Percentiles rank a stretch among this genome's conserved stretches.
Evolutionary conservation across 352 stramenopile genomes (phyloP).

Genomic region (Phytophthora syringae): DNA sequence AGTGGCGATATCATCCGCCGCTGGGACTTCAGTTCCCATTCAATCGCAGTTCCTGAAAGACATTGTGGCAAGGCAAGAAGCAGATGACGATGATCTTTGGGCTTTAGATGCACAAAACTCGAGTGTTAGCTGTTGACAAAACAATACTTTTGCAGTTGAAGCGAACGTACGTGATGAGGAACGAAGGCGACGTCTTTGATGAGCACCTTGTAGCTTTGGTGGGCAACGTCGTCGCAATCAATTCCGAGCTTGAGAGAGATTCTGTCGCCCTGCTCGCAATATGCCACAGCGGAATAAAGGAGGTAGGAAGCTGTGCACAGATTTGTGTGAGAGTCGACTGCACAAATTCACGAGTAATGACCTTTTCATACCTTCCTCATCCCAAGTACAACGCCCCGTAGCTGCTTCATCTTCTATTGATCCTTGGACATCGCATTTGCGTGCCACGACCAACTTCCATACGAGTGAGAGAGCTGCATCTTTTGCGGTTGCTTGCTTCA

Average conservation of each 20-base stretch:
- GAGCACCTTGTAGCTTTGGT: constrained; percentile 20
- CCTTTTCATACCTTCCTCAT: constrained; percentile 3
- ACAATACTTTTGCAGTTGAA: too few species aligned
- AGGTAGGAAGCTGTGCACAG: constrained; percentile 4
- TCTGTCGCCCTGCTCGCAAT: constrained; percentile 25
- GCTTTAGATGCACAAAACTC: constrained; percentile 5
- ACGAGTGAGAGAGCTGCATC: not conserved
- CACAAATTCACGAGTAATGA: not conserved
- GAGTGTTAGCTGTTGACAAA: not conserved
- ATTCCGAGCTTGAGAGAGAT: constrained; percentile 22
- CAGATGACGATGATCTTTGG: constrained; percentile 22
- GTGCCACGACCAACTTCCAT: constrained; percentile 30
- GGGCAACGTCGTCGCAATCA: not conserved
- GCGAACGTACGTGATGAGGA: constrained; percentile 16
- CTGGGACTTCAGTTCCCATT: constrained; percentile 18
- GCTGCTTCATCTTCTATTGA: constrained; percentile 22
- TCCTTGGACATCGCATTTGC: constrained; percentile 25
- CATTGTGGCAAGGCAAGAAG: constrained; percentile 4
- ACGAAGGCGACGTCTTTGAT: constrained; percentile 26
- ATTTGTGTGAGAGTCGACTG: not conserved
- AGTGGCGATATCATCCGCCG: not conserved
- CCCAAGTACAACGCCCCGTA: constrained; percentile 8
- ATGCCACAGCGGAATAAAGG: constrained; percentile 27
- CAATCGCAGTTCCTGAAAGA: constrained; percentile 4
- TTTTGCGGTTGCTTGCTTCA: not conserved